Evolutionary conservation across 345 rosid genomes (phyloP), one percentile per base, ranked within the genome.

Genomic region (Toxicodendron radicans): DNA sequence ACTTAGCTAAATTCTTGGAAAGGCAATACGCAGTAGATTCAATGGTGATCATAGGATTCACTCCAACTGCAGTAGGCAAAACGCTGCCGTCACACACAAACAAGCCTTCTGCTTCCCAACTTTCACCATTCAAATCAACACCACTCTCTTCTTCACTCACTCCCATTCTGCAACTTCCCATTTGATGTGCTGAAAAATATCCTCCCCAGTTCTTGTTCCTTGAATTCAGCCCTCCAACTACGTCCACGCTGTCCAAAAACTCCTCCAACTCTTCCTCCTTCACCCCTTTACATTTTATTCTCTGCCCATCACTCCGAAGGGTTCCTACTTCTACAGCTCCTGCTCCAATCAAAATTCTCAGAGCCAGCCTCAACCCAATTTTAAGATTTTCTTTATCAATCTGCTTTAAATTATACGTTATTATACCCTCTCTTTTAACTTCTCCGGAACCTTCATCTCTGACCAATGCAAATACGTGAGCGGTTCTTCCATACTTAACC

Each of bases 261-360:
- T 78, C 84, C 45, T 85, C 86, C 46, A 88, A 57, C 2, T 87
- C 85, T 35, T 75, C 72, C 74, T 81, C 79, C 54, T 71, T 75
- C 4, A 81, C 64, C 27, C 88, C 95, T 52, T 72, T 32, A 51
- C 95, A 89, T 52, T 64, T 85, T 0, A 88, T 5, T 56, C 79
- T 88, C 70, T 87, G 97, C 14, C 97, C 98, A 8, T 90, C 92
- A 12, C 87, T 87, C 1, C 92, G 79, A 14, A 83, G 73, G 2
- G 93, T 90, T 33, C 97, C 98, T 11, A 92, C 94, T 71, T 94
- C 97, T 2, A 70, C 81, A 3, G 98, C 96, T 49, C 96, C 97
- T 13, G 97, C 98, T 0, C 85, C 97, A 3, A 86, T 81, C 67
- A 94, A 63, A 51, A 90, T 87, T 83, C 90, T 82, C 38, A 89